phyloP scores from a whole-genome alignment of 257 asterid species.

The Capsicum rhomboideum region DNA sequence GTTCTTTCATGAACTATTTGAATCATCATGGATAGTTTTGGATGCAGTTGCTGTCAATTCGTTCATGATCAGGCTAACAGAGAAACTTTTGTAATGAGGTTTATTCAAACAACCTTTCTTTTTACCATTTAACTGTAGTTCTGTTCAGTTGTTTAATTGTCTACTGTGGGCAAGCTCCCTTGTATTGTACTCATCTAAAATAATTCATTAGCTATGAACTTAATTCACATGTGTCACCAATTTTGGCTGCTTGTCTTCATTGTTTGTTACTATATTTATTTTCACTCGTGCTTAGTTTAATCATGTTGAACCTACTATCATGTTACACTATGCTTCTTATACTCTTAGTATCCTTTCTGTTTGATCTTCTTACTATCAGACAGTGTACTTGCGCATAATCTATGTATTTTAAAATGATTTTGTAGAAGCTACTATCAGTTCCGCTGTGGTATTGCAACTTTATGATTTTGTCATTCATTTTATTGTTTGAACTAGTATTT shows the following conservation, averaged over 20 bases:
- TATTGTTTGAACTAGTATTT: not conserved
- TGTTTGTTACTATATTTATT: not conserved
- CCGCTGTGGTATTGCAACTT: not conserved
- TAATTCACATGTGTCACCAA: too few species aligned
- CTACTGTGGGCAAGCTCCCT: conserved; percentile 8
- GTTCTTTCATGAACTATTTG: conserved; percentile 93
- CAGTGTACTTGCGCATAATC: not conserved
- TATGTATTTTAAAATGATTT: not conserved
- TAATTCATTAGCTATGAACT: not conserved
- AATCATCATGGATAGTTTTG: conserved; percentile 91
- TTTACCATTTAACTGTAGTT: conserved; percentile 17
- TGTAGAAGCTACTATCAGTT: not conserved
- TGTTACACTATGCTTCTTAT: not conserved
- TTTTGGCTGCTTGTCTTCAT: not conserved
- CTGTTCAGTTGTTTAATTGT: conserved; percentile 18
- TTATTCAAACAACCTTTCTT: conserved; percentile 5
- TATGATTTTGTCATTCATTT: not conserved
- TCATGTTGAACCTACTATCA: not conserved
- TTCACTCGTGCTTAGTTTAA: too few species aligned
- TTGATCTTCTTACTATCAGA: not conserved
- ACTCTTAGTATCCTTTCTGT: not conserved
- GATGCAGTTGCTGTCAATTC: conserved; percentile 74
- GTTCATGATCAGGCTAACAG: conserved; percentile 93
- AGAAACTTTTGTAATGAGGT: conserved; percentile 55
- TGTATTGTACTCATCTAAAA: not conserved